Base-by-base conservation (phyloP, 768 basidiomycete genomes). In the Phylloporus sp. region DNA sequence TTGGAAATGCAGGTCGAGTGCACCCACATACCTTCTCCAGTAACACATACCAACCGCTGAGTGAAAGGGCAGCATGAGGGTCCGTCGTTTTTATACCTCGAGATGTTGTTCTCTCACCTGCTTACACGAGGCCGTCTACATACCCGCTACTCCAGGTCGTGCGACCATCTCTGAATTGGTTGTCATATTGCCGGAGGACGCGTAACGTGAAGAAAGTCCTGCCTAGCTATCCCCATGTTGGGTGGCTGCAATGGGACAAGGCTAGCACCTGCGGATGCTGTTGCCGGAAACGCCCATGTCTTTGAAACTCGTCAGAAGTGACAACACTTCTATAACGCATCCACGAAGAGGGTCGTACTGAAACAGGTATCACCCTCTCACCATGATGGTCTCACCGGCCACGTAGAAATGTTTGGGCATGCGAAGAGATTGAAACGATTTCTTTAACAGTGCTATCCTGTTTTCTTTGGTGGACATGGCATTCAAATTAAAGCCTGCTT, bases 21-120 rank as follows among this genome's bases (percentile, higher is more conserved):
- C 26, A 34, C 36, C n/a, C 17, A 58, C 79, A 68, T 53, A 81
- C 80, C 77, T 72, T 58, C 80, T 74, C 69, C 71, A 80, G 59
- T 75, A 78, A 66, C 80, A 82, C 81, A 82, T 82, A 18, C 21
- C 34, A 46, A 53, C 35, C 13, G n/a, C 49, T 44, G 51, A 50
- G 26, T 44, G 49, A 31, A 41, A 33, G 23, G 35, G 21, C 20
- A 36, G 32, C 32, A 38, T 38, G 42, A 33, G 13, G 36, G 41
- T 28, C 38, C 26, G 28, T 52, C 46, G 49, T 52, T 64, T 65
- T 65, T 65, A 65, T 65, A 65, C 52, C 41, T 59, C 36, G 49
- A 57, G 48, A 43, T 46, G 44, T 28, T 57, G 52, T 46, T 53
- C 58, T 59, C 51, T 55, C 56, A 53, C 53, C 57, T 55, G 59